These are phyloP conservation scores for Blastobotrys americana DNA, from an alignment of 805 yeast genomes.

Conservation along the genomic window DNA sequence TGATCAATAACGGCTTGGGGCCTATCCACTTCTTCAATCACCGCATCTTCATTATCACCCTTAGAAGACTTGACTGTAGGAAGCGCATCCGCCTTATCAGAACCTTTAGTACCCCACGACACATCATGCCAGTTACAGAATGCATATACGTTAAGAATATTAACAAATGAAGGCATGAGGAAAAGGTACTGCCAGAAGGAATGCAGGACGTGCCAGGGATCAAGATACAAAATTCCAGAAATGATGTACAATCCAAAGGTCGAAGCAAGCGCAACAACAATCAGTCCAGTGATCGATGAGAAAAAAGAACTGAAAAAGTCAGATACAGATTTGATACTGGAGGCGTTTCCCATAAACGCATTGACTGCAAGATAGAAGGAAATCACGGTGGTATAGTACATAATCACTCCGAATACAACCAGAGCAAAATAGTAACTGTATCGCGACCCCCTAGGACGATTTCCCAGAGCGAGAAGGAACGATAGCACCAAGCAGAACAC, in stretches of 20 bases:
- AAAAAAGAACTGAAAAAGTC: constrained; percentile 31
- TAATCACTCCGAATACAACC: constrained; percentile 50
- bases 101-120: constrained; percentile 72
- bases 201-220: constrained; percentile 61
- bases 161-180: constrained; percentile 32
- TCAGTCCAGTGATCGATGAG: constrained; percentile 43
- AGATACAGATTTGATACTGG: constrained; percentile 22
- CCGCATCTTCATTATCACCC: constrained; percentile 46
- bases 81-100: constrained; percentile 45
- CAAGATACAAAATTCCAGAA: constrained; percentile 51
- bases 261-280: constrained; percentile 52
- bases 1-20: constrained; percentile 48
- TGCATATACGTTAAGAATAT: constrained; percentile 56
- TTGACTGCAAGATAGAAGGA: constrained; percentile 52
- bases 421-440: constrained; percentile 47
- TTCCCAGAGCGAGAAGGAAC: constrained; percentile 57
- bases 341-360: constrained; percentile 35
- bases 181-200: constrained; percentile 38
- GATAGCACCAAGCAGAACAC: constrained; percentile 51
- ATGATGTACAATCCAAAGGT: constrained; percentile 56
- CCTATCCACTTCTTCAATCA: constrained; percentile 44
- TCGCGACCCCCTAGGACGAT: constrained; percentile 56
- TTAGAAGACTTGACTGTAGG: constrained; percentile 44
- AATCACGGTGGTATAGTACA: constrained; percentile 52
- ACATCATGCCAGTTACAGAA: constrained; percentile 67